phyloP scores from a whole-genome alignment of 306 rosid genomes.

The Parietaria judaica region DNA sequence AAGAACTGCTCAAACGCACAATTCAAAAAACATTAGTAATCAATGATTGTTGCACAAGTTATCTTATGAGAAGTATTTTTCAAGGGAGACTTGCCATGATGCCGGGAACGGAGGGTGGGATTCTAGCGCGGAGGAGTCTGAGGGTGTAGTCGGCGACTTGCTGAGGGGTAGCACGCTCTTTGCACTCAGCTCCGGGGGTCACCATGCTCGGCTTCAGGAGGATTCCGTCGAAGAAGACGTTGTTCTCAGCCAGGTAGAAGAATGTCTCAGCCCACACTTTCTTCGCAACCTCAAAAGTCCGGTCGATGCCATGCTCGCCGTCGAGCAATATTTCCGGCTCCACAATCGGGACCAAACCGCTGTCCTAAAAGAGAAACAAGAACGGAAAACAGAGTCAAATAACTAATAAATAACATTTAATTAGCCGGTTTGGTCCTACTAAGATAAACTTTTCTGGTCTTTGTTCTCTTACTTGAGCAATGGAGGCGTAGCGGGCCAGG shows the following conservation, averaged over 20 bases:
- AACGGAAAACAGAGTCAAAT: constrained; percentile 7
- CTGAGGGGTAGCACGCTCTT: constrained; percentile 66
- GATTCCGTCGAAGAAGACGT: constrained; percentile 78
- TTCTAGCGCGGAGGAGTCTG: constrained; percentile 71
- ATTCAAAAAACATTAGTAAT: constrained; percentile 9
- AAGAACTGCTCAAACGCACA: constrained; percentile 47
- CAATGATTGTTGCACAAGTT: no score
- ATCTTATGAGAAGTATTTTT: not conserved
- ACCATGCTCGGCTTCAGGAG: constrained; percentile 99
- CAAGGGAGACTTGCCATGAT: constrained; percentile 58
- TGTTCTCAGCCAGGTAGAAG: constrained; percentile 89
- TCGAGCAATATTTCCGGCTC: constrained; percentile 99
- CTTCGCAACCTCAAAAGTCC: constrained; percentile 75
- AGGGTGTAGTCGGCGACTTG: constrained; percentile 79
- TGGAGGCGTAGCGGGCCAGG: constrained; percentile 94
- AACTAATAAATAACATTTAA: not conserved
- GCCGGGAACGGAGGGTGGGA: constrained; percentile 96
- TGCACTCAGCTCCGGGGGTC: constrained; percentile 87
- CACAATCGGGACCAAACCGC: constrained; percentile 83
- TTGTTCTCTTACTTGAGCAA: constrained; percentile 57
- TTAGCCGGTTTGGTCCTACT: no score
- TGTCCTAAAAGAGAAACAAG: constrained; percentile 34
- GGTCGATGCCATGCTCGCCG: constrained; percentile 77
- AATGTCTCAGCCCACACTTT: constrained; percentile 96
- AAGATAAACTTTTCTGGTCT: not conserved